Conservation (phyloP, 2,329 filamentous ascomycete genomes). For the Diaporthe vexans region DNA sequence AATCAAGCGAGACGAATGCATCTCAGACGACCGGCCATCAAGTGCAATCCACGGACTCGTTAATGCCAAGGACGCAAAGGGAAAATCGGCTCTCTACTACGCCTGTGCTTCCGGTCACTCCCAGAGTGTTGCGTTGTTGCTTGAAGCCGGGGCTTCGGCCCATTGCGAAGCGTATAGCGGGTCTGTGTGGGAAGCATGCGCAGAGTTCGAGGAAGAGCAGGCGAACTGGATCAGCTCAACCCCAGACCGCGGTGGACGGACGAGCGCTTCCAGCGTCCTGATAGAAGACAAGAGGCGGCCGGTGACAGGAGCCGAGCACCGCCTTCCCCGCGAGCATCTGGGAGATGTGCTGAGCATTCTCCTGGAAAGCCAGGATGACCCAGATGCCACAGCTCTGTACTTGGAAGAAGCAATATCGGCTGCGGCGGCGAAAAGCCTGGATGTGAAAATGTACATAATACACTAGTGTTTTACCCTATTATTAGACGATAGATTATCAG, state of each 20-base stretch:
- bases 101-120: background rate
- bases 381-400: background rate
- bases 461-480: too few relatives aligned
- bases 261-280: background rate
- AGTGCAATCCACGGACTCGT: background rate
- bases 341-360: conserved; percentile 20
- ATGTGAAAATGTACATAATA: too few relatives aligned
- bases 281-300: conserved; percentile 14
- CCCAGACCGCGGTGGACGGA: accelerated
- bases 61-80: background rate
- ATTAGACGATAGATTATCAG: too few relatives aligned
- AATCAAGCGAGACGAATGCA: too few relatives aligned
- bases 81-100: conserved; percentile 23
- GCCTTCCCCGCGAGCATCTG: conserved; percentile 1
- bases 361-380: background rate
- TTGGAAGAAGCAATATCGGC: conserved; percentile 14
- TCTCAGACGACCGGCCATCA: background rate
- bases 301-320: background rate
- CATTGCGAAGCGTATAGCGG: background rate
- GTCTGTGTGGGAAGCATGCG: conserved; percentile 25
- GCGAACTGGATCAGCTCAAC: conserved; percentile 7
- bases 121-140: conserved; percentile 21
- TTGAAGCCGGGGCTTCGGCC: conserved; percentile 22
- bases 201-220: conserved; percentile 14
- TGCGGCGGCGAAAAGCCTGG: background rate